phyloP scores from a whole-genome alignment of 1,284 basidiomycete species.

The Trametes pubescens region DNA sequence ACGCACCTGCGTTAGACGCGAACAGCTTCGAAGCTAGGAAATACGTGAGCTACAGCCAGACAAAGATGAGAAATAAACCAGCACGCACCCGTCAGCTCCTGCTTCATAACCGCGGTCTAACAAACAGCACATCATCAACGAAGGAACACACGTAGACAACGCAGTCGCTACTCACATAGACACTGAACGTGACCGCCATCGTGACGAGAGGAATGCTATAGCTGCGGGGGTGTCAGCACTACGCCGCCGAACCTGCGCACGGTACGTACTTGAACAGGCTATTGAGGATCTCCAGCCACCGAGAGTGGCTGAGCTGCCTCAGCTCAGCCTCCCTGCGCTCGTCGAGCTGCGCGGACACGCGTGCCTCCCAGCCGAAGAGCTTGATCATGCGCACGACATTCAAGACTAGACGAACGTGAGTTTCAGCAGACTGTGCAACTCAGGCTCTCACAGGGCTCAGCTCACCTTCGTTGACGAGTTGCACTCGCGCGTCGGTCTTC shows the following conservation, averaged over 20 bases:
- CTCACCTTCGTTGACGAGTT: constrained; percentile 54
- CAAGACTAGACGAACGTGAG: constrained; percentile 37
- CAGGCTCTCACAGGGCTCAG: background rate
- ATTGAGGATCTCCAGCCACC: constrained; percentile 48
- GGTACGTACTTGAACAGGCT: constrained; percentile 46
- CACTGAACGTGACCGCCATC: constrained; percentile 70
- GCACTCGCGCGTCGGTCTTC: constrained; percentile 58
- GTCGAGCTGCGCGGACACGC: constrained; percentile 52
- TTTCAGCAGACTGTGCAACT: too few species aligned
- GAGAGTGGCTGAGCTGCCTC: constrained; percentile 50
- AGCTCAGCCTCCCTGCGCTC: constrained; percentile 65
- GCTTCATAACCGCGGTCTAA: constrained; percentile 42
- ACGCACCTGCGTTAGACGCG: constrained; percentile 44
- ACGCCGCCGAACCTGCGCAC: background rate
- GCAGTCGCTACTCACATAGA: constrained; percentile 47
- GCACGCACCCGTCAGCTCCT: constrained; percentile 38
- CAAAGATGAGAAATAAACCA: too few species aligned
- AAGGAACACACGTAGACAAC: background rate
- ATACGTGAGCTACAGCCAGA: background rate
- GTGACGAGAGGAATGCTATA: constrained; percentile 67
- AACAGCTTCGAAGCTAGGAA: constrained; percentile 44
- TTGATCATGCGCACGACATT: constrained; percentile 62
- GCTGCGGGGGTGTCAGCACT: constrained; percentile 42
- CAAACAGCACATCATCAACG: too few species aligned
- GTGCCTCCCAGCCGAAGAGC: constrained; percentile 66